Base-by-base conservation (phyloP, 192 early-diverging fungal genomes). In the Mortierella alpina region DNA sequence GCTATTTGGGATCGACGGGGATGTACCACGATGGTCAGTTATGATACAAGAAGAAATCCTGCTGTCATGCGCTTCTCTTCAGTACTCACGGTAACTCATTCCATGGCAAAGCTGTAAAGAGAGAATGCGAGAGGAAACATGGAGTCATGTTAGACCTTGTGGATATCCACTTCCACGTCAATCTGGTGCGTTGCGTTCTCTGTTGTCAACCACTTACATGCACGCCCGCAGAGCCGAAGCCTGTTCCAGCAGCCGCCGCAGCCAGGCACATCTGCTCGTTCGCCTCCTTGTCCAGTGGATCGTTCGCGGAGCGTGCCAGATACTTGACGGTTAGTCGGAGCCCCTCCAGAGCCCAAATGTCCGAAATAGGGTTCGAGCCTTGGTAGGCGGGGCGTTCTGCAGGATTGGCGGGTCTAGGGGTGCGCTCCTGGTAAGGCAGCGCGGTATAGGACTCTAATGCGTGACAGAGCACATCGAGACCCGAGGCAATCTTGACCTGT, bases 381-480 rank as follows among this genome's bases (percentile, higher is more conserved):
- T 97, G 94, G 83, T 97, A 97, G 3, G 96, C 94, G 10, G 96
- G 96, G 58, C 96, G 90, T 50, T 89, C 81, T 15, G 93, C 88
- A 46, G 96, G 96, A 82, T 95, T 95, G 50, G 76, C 68, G 14
- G 96, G 96, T 17, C 94, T 89, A 51, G 92, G 91, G 1, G 90
- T 90, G 40, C 96, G 90, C 78, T 90, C 68, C 59, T 91, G 80
- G 80, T 93, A 97, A 4, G 96, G 96, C 50, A 97, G 86, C 2
- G 96, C 96, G 8, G 96, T 97, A 74, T 97, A 97, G 0, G 94
- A 95, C 79, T 97, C 96, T 44, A 97, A 85, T 20, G 96, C 93
- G 68, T 97, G 96, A 85, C 95, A 95, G 59, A 97, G 82, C 14
- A 97, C 96, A 84, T 97, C 96, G 31, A 97, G 85, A 49, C 96